phyloP scores from a whole-genome alignment of 2,329 filamentous ascomycete genomes.

The Amesomyces nigricolor region DNA sequence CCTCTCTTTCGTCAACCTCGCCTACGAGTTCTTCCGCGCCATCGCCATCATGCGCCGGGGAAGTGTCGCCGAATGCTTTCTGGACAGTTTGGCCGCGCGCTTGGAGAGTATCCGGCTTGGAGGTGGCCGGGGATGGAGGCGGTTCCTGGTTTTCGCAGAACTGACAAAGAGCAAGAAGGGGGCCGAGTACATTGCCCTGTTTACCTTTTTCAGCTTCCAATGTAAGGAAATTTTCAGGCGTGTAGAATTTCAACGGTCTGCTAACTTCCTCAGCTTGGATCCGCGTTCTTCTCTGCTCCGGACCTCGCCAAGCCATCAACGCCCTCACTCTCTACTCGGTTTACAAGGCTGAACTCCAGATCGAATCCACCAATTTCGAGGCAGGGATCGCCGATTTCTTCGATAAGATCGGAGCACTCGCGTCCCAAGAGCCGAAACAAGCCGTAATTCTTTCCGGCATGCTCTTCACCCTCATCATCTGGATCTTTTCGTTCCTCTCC shows the following conservation, averaged over 20 bases:
- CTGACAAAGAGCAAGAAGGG: constrained; percentile 89
- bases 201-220: constrained; percentile 77
- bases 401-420: constrained; percentile 69
- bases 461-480: constrained; percentile 86
- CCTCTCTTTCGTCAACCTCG: constrained; percentile 76
- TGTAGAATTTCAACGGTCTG: background rate
- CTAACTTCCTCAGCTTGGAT: constrained; percentile 63
- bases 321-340: constrained; percentile 83
- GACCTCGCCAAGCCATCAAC: constrained; percentile 87
- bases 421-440: constrained; percentile 68
- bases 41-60: constrained; percentile 75
- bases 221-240: constrained; percentile 37
- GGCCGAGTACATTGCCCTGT: constrained; percentile 82
- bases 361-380: constrained; percentile 49
- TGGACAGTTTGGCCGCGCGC: constrained; percentile 80
- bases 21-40: constrained; percentile 74
- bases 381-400: constrained; percentile 71
- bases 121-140: constrained; percentile 71
- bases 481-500: constrained; percentile 73
- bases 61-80: constrained; percentile 84
- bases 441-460: constrained; percentile 82
- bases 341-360: constrained; percentile 68
- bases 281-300: constrained; percentile 83
- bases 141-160: constrained; percentile 88
- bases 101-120: constrained; percentile 77